Evolutionary conservation across 208 protist species (phyloP).

Genomic region (Leishmania arabica): DNA sequence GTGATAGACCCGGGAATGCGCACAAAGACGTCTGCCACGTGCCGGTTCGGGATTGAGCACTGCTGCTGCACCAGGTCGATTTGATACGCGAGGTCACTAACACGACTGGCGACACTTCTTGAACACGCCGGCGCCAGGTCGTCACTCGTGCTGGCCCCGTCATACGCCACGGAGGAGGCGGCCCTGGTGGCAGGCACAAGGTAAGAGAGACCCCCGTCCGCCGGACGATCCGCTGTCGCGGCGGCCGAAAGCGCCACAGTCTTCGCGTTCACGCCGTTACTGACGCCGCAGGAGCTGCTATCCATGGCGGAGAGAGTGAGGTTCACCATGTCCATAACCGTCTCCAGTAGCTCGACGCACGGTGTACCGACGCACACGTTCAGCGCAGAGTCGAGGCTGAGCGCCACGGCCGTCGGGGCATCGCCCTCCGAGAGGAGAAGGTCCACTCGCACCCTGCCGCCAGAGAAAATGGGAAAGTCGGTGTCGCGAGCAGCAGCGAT

Average conservation of each 20-base stretch:
- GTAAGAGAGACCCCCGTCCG: background rate
- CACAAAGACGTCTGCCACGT: constrained; percentile 64
- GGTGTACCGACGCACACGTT: constrained; percentile 68
- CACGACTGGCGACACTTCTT: background rate
- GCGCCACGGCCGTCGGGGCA: constrained; percentile 33
- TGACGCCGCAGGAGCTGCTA: background rate
- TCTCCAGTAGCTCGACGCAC: constrained; percentile 78
- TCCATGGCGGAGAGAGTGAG: constrained; percentile 50
- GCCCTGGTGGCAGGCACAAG: background rate
- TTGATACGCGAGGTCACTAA: constrained; percentile 34
- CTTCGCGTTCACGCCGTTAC: constrained; percentile 3
- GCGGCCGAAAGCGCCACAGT: background rate
- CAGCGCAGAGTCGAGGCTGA: constrained; percentile 45
- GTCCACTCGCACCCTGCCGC: constrained; percentile 39
- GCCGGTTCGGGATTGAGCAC: constrained; percentile 42
- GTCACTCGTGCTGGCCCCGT: background rate
- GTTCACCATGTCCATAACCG: constrained; percentile 79
- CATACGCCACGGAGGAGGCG: background rate
- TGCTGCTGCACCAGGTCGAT: constrained; percentile 34
- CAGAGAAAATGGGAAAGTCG: constrained; percentile 51
- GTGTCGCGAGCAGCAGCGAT: constrained; percentile 47
- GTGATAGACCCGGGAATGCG: constrained; percentile 52
- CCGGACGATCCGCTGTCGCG: background rate
- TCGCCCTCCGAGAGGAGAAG: constrained; percentile 40
- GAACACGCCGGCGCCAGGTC: background rate